Percentiles rank a stretch among this genome's conserved stretches.
These are phyloP conservation scores for Albizia julibrissin DNA, from an alignment of 306 rosid species.

Conservation along the genomic window DNA sequence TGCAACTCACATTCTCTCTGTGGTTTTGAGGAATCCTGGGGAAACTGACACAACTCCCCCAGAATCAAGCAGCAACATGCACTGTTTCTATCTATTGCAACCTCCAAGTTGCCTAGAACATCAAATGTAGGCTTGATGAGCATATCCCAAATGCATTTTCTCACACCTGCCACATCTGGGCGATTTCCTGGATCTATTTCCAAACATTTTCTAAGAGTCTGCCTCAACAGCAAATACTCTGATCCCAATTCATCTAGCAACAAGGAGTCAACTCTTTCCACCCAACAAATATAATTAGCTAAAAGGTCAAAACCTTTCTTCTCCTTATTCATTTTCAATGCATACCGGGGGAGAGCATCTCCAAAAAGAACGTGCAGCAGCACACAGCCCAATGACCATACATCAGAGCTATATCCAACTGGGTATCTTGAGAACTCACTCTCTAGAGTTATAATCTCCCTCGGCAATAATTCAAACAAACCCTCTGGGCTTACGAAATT, in stretches of 20 bases:
- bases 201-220: slow-evolving; percentile 63
- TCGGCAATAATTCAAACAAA: slow-evolving; percentile 53
- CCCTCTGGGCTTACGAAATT: slow-evolving; percentile 67
- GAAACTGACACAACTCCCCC: slow-evolving; percentile 59
- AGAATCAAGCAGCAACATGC: slow-evolving; percentile 51
- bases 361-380: slow-evolving; percentile 63
- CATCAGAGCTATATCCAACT: slow-evolving; percentile 63
- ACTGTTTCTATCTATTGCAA: slow-evolving; percentile 29
- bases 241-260: slow-evolving; percentile 58
- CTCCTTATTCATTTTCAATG: slow-evolving; percentile 40
- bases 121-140: slow-evolving; percentile 54
- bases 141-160: slow-evolving; percentile 68
- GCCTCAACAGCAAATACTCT: slow-evolving; percentile 49
- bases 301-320: slow-evolving; percentile 37
- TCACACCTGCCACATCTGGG: slow-evolving; percentile 53
- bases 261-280: slow-evolving; percentile 55
- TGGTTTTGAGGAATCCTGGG: slow-evolving; percentile 35
- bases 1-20: slow-evolving; percentile 36
- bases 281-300: slow-evolving; percentile 51
- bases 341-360: slow-evolving; percentile 40
- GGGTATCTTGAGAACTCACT: slow-evolving; percentile 39
- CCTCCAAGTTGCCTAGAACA: slow-evolving; percentile 46
- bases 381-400: slow-evolving; percentile 75
- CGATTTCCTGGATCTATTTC: slow-evolving; percentile 62
- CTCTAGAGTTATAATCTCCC: slow-evolving; percentile 39